Conservation (phyloP, 1,284 basidiomycete genomes). For the Cryptococcus deneoformans region DNA sequence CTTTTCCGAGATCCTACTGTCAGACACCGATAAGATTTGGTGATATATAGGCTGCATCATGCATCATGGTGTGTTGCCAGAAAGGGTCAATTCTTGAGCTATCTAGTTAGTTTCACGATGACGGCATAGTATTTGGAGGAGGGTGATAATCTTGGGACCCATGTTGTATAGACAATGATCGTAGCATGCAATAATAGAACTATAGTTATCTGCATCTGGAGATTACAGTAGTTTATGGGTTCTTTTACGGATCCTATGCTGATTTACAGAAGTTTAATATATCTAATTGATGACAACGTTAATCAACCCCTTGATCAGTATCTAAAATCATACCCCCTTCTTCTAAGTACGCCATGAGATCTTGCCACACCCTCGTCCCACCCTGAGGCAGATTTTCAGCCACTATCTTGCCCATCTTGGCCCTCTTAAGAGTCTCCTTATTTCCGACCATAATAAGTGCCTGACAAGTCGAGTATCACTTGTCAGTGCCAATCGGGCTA, state of each 20-base stretch:
- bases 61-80: no score
- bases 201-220: background rate
- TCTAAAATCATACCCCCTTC: conserved; percentile 29
- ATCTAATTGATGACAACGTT: background rate
- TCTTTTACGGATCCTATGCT: background rate
- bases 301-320: conserved; percentile 8
- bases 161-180: conserved; percentile 1
- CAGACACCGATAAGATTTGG: conserved; percentile 13
- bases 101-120: no score
- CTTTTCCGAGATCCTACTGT: conserved; percentile 66
- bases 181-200: no score
- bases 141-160: no score
- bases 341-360: conserved; percentile 32
- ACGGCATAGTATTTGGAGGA: no score
- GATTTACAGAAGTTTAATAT: background rate
- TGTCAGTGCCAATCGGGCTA: background rate
- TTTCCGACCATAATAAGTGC: conserved; percentile 68
- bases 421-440: conserved; percentile 61
- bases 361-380: conserved; percentile 39
- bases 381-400: conserved; percentile 29
- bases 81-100: no score
- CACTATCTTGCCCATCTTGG: conserved; percentile 18
- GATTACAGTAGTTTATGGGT: background rate
- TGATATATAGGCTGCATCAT: no score
- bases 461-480: conserved; percentile 1